Evolutionary conservation across 768 basidiomycete genomes (phyloP), one percentile per base, ranked within the genome.

Genomic region (Lentinula aciculospora): DNA sequence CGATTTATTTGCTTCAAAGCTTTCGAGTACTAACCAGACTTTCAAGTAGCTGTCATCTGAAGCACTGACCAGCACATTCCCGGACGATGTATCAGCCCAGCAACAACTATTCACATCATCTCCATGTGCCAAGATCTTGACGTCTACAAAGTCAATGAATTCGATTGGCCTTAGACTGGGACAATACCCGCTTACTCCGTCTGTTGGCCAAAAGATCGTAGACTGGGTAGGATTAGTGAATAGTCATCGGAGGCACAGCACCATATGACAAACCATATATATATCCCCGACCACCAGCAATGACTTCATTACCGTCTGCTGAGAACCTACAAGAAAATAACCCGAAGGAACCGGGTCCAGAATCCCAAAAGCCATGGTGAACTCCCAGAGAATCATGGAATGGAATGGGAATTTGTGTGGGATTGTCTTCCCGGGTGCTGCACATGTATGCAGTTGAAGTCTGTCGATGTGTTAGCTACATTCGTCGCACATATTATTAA

Each of bases 311-410:
- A 0, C 94, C 95, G 65, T 98, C 96, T 6, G 95, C 93, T 34
- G 94, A 98, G 69, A 98, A 98, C 42, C 91, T 84, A 67, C 96
- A 94, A 61, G 91, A 93, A 86, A 92, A 99, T 55, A 98, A 90
- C 48, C 89, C 84, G 58, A 84, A 86, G 15, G 76, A 72, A 36
- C 81, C 80, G 6, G 76, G 70, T 28, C 74, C 74, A 17, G 65
- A 66, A 21, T 69, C 70, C 66, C 74, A 75, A n/a, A 71, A 61
- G 17, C 66, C 70, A 23, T 58, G 28, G 5, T 34, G 44, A 29
- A 8, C 62, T 63, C 68, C 69, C 67, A 75, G 61, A 57, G 77
- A 71, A 61, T 86, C 83, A 19, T 73, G 66, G 60, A 87, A 85
- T 21, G 72, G 72, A 44, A 92, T 84, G 4, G 89, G 83, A 19